Base-by-base conservation (phyloP, 306 rosid species). In the Quercus dentata region DNA sequence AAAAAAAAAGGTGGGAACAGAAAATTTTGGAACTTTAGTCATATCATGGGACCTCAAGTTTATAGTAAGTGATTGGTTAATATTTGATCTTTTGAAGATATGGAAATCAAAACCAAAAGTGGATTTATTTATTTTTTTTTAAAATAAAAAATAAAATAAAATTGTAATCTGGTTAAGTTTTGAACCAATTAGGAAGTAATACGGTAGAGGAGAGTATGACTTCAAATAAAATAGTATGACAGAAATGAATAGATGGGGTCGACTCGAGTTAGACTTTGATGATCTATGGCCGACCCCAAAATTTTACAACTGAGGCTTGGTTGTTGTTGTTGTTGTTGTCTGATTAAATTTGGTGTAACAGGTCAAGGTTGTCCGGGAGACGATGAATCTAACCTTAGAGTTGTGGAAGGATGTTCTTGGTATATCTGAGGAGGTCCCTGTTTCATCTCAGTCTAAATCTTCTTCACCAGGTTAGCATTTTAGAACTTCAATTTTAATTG, bases 301-400 rank as follows among this genome's bases (percentile, higher is more conserved):
- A 38, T 38, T 38, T 38, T 38, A 7, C 0, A 3, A 7, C 3
- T 38, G 2, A 8, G 11, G 3, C 11, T 38, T 38, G 46, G 46
- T 38, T 38, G 46, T 38, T 38, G 9, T 21, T 21, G 23, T 21
- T 21, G 23, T 38, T 6, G 38, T 83, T 46, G 46, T 81, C 56
- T 15, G 33, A 35, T 56, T 57, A 77, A 25, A 56, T 23, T 62
- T 69, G 73, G 54, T 77, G 72, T 81, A 49, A 73, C 88, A 96
- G 99, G 94, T 96, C 58, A 96, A 96, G 89, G 87, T 93, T 25
- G 99, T 96, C 19, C 83, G 98, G 57, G 98, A 96, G 78, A 90
- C 91, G 19, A 93, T 96, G 98, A 96, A 90, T 79, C 87, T 87
- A 14, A 79, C 93, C 28, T 86, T 93, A 89, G 97, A 90, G 81